Base-by-base conservation (phyloP, 2,329 filamentous ascomycete genomes). In the Colletotrichum sp. region DNA sequence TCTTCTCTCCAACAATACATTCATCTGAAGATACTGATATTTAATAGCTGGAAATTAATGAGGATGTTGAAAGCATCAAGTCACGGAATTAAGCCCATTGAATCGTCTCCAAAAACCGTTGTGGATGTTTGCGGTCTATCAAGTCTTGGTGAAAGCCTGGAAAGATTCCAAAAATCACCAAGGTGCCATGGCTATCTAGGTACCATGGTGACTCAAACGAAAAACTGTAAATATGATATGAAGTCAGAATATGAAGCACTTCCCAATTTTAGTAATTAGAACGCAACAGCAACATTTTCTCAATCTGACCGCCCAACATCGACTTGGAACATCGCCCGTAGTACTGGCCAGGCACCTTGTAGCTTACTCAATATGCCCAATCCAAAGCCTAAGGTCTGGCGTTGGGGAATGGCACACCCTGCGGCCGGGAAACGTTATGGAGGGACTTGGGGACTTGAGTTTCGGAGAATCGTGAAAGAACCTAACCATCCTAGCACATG, bases 1-100 rank as follows among this genome's bases (percentile, higher is more conserved):
- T 7, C 18, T 0, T 5, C 1, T n/a, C 18, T 48, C 0, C 1
- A n/a, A 5, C 39, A 10, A 2, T 2, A 18, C 5, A 8, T 18
- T 48, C 39, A 4, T 48, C n/a, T 0, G 39, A 48, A 48, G 0
- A 4, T 0, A 48, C 39, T 48, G 39, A n/a, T n/a, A 48, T 0
- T n/a, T n/a, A n/a, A 48, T 0, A 48, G 18, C 3, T 0, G 6
- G 0, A 4, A 4, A 12, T n/a, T 48, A 9, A n/a, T 48, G 6
- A 12, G 39, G 5, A 48, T 7, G 5, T 48, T 48, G 0, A n/a
- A 0, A 48, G 39, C n/a, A n/a, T 48, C 0, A 12, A 22, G 0
- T 0, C n/a, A 43, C n/a, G 9, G 5, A 12, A n/a, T 6, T 4
- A 48, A 48, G 12, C 0, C 5, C 9, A 48, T 0, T n/a, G 0